Evolutionary conservation across 495 filamentous ascomycete genomes (phyloP).

Genomic region (Articulospora tetracladia): DNA sequence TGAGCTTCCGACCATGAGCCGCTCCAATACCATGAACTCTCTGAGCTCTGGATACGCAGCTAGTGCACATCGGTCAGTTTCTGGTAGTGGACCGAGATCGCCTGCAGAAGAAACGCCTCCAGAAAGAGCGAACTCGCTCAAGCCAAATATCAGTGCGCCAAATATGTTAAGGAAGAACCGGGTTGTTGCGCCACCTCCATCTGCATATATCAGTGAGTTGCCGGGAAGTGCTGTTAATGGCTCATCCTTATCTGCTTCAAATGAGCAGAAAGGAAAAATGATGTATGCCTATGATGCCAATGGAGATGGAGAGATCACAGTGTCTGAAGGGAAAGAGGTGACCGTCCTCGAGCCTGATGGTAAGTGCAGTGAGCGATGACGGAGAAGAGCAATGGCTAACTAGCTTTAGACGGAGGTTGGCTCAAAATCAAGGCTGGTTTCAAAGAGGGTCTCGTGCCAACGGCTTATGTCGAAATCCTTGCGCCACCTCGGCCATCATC

Average conservation of each 20-base stretch:
- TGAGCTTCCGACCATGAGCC: conserved; percentile 56
- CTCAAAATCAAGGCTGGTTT: conserved; percentile 67
- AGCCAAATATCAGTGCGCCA: conserved; percentile 15
- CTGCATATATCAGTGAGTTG: conserved; percentile 68
- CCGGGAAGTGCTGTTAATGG: conserved; percentile 41
- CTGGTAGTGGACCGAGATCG: conserved; percentile 46
- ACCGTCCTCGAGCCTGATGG: conserved; percentile 83
- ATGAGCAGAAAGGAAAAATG: conserved; percentile 78
- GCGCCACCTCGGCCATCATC: conserved; percentile 53
- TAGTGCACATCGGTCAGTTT: conserved; percentile 71
- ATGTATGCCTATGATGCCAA: conserved; percentile 78
- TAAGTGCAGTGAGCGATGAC: conserved; percentile 39
- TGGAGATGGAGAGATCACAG: conserved; percentile 74
- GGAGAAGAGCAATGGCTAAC: not conserved
- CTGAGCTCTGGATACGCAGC: conserved; percentile 85
- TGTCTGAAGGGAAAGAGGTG: conserved; percentile 73
- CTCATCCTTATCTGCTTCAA: conserved; percentile 25
- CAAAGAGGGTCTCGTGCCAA: conserved; percentile 80
- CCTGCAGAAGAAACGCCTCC: conserved; percentile 37
- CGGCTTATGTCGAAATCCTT: conserved; percentile 67
- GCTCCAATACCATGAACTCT: conserved; percentile 91
- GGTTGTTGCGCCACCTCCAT: conserved; percentile 81
- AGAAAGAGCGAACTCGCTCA: conserved; percentile 31
- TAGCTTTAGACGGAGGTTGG: conserved; percentile 80
- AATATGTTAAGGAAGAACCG: conserved; percentile 54